Conservation (phyloP, 257 asterid species). For the Primulina eburnea region DNA sequence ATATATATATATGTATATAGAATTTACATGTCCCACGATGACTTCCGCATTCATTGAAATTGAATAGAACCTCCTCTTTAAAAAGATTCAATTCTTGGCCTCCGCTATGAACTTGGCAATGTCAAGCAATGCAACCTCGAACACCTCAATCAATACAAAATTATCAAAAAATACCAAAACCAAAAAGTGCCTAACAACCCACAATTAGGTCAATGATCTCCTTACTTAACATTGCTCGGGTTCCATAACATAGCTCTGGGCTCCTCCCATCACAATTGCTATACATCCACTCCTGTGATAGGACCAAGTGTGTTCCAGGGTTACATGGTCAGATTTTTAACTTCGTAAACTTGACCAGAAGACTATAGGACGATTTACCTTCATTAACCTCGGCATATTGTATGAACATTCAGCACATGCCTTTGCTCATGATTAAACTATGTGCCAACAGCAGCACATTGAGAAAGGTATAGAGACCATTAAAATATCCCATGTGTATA, state of each 20-base stretch:
- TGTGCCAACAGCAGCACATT: constrained; percentile 19
- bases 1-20: too few relatives aligned
- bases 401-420: neutral
- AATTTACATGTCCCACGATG: too few relatives aligned
- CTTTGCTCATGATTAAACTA: constrained; percentile 19
- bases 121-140: neutral
- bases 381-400: neutral
- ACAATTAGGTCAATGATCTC: neutral
- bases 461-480: constrained; percentile 9
- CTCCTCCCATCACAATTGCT: too few relatives aligned
- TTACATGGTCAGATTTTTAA: neutral
- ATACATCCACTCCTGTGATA: neutral
- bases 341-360: neutral
- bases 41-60: too few relatives aligned
- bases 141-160: neutral
- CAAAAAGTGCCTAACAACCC: neutral
- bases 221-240: too few relatives aligned
- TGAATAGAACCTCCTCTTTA: too few relatives aligned
- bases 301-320: neutral
- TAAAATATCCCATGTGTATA: neutral
- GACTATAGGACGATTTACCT: neutral
- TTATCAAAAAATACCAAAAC: neutral
- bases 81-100: too few relatives aligned
- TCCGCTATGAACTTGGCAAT: neutral
- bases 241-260: too few relatives aligned